Base-by-base conservation (phyloP, 1,139 yeast species). In the Kodamaea plutei region DNA sequence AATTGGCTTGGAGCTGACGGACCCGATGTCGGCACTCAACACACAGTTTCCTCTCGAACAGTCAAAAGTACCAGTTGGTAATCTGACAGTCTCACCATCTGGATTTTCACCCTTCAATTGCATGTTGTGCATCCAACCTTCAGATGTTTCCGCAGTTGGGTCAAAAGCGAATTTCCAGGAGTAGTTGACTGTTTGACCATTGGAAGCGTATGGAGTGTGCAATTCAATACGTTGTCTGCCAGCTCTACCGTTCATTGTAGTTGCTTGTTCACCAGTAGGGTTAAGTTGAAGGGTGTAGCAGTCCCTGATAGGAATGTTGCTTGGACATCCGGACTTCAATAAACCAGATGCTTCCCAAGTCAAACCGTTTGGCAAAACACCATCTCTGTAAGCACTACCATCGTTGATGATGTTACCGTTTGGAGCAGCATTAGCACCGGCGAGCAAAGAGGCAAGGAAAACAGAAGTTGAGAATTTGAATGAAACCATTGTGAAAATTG, bases 161-260 rank as follows among this genome's bases (percentile, higher is more conserved):
- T 18, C 20, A 18, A 18, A 18, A 10, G 8, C 10, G 20, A 18
- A 18, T 10, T 18, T 18, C 20, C 20, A 18, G n/a, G 20, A 8
- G 20, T 18, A 18, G n/a, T 9, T 18, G n/a, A 9, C 20, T 8
- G 20, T 18, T 6, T 18, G 10, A 18, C 20, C 20, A 4, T 4
- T 10, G n/a, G 10, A 10, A 9, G 8, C n/a, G 20, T 18, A 18
- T 18, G 20, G 20, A 18, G 20, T 18, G 20, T 18, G 8, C 20
- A 18, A 18, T 18, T 18, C 20, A 9, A 18, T 10, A 18, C 20
- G 20, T 18, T 18, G 20, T 18, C 20, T 18, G n/a, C 20, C 20
- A 8, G 8, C 10, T 8, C 20, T 9, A 6, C 20, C 20, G 6
- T 18, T 18, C 10, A 10, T 10, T 9, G 20, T 18, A 10, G 20